Evolutionary conservation across 768 basidiomycete genomes (phyloP).

Genomic region (Suillus paluster): DNA sequence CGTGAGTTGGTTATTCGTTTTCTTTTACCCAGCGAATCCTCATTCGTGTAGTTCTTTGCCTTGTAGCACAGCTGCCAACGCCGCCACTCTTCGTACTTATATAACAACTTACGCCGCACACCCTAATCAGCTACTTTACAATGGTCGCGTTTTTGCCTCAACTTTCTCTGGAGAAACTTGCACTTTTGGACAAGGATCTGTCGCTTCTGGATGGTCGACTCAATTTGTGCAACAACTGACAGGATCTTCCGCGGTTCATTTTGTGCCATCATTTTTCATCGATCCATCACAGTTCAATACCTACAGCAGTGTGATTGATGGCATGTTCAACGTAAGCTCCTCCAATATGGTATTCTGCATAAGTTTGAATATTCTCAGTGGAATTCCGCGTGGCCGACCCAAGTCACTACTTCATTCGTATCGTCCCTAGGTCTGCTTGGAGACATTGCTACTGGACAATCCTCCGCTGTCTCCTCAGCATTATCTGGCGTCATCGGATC

Average conservation of each 20-base stretch:
- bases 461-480: conserved; percentile 31
- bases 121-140: conserved; percentile 60
- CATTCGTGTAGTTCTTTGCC: conserved; percentile 50
- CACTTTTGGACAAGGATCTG: conserved; percentile 60
- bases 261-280: conserved; percentile 74
- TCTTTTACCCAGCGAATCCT: conserved; percentile 1
- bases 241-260: conserved; percentile 53
- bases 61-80: conserved; percentile 53
- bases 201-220: conserved; percentile 57
- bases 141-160: conserved; percentile 59
- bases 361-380: conserved; percentile 49
- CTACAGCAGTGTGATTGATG: conserved; percentile 55
- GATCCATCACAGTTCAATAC: conserved; percentile 52
- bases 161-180: conserved; percentile 76
- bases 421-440: conserved; percentile 18
- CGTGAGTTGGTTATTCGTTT: conserved; percentile 43
- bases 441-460: conserved; percentile 14
- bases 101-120: conserved; percentile 57
- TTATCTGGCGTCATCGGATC: conserved; percentile 46
- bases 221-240: conserved; percentile 55
- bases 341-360: conserved; percentile 1
- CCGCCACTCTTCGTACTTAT: conserved; percentile 52
- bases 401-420: conserved; percentile 46
- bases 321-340: conserved; percentile 58
- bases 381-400: conserved; percentile 81